These are phyloP conservation scores for Geotrichum macrosporum DNA, from an alignment of 1,139 yeast species.

Conservation along the genomic window DNA sequence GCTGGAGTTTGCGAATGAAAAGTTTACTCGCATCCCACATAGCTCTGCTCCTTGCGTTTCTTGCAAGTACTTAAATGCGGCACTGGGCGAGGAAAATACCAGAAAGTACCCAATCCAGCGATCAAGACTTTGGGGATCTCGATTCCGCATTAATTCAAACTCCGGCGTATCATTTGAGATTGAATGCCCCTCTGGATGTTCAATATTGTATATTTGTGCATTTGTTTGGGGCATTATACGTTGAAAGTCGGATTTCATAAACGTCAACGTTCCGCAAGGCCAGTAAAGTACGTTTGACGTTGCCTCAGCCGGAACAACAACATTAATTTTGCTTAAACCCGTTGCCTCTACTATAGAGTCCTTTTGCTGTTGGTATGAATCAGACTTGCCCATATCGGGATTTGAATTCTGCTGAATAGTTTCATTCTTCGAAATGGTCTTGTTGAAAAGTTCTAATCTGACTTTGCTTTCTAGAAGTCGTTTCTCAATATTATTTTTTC, in stretches of 20 bases:
- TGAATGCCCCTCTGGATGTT: not conserved
- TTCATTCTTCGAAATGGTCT: not conserved
- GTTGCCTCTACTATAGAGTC: no score
- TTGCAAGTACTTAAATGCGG: constrained; percentile 45
- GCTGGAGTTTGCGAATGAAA: constrained; percentile 43
- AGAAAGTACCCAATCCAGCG: constrained; percentile 51
- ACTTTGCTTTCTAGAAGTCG: not conserved
- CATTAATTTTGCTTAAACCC: no score
- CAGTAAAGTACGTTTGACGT: constrained; percentile 34
- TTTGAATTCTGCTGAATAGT: no score
- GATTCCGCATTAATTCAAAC: constrained; percentile 42
- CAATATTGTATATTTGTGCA: not conserved
- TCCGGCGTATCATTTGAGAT: not conserved
- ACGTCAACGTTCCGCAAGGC: constrained; percentile 34
- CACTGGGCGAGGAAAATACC: constrained; percentile 48
- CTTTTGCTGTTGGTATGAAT: not conserved
- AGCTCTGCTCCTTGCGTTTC: constrained; percentile 49
- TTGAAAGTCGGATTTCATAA: constrained; percentile 33
- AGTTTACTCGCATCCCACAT: constrained; percentile 48
- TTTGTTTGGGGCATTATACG: constrained; percentile 12
- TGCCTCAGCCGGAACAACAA: no score
- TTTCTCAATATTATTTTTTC: not conserved
- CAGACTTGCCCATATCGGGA: no score
- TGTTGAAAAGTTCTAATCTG: not conserved
- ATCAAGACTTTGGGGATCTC: constrained; percentile 46